phyloP scores from a whole-genome alignment of 2,329 filamentous ascomycete genomes.

The Colletotrichum sp. region DNA sequence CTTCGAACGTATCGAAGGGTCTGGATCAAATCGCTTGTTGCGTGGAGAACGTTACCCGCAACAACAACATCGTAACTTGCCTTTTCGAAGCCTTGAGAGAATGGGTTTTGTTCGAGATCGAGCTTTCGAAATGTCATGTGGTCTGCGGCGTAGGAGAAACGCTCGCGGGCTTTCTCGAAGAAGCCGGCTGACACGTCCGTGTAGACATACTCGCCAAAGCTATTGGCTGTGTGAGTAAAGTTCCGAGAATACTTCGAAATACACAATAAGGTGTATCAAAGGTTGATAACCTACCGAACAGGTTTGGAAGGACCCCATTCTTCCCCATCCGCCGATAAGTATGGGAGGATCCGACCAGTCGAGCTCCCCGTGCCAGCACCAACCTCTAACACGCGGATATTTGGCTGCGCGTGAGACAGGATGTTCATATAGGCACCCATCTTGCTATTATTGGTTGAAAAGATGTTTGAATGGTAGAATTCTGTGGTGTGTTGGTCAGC shows the following conservation, averaged over 20 bases:
- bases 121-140: slow-evolving; percentile 25
- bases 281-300: not conserved
- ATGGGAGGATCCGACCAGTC: slow-evolving; percentile 37
- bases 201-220: slow-evolving; percentile 39
- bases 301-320: not conserved
- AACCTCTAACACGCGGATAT: slow-evolving; percentile 37
- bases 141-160: slow-evolving; percentile 25
- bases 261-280: not conserved
- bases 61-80: slow-evolving; percentile 39
- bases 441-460: not conserved
- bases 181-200: slow-evolving; percentile 49
- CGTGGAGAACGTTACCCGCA: slow-evolving; percentile 33
- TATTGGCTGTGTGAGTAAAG: not conserved
- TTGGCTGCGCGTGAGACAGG: slow-evolving; percentile 31
- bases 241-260: not conserved
- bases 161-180: slow-evolving; percentile 38
- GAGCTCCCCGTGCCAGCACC: slow-evolving; percentile 43
- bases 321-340: slow-evolving; percentile 24
- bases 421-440: not conserved
- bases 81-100: slow-evolving; percentile 35
- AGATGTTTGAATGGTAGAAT: not conserved
- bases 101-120: slow-evolving; percentile 35
- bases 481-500: not conserved
- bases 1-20: slow-evolving; percentile 22
- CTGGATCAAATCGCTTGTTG: slow-evolving; percentile 27